phyloP scores from a whole-genome alignment of 192 early-diverging fungal genomes.

The Entrophospora sp. region DNA sequence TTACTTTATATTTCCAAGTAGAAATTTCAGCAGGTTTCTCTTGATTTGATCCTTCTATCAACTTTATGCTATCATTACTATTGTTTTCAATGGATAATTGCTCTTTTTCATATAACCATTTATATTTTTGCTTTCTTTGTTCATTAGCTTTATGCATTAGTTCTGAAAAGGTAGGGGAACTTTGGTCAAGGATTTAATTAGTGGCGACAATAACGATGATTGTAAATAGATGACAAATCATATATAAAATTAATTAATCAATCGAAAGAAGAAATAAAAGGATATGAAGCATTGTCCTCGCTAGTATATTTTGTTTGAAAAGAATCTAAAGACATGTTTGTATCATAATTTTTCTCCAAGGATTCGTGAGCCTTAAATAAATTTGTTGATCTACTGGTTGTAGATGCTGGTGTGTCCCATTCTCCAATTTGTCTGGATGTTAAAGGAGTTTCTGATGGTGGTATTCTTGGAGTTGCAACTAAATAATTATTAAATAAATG shows the following conservation, averaged over 20 bases:
- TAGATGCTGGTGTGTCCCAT: slow-evolving; percentile 6
- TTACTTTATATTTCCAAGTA: slow-evolving; percentile 55
- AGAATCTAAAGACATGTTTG: slow-evolving; percentile 51
- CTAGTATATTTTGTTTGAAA: slow-evolving; percentile 68
- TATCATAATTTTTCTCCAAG: slow-evolving; percentile 31
- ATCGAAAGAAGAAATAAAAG: neutral
- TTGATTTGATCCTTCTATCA: slow-evolving; percentile 22
- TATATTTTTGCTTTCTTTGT: slow-evolving; percentile 46
- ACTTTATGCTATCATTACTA: slow-evolving; percentile 8
- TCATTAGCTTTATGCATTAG: slow-evolving; percentile 54
- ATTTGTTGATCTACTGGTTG: neutral
- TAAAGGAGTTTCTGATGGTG: slow-evolving; percentile 16
- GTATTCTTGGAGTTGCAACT: too few relatives aligned
- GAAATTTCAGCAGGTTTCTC: slow-evolving; percentile 24
- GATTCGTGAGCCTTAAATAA: slow-evolving; percentile 11
- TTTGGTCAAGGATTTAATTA: slow-evolving; percentile 7
- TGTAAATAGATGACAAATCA: neutral
- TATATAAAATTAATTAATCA: neutral
- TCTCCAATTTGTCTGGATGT: slow-evolving; percentile 22
- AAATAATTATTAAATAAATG: too few relatives aligned
- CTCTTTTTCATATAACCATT: slow-evolving; percentile 62
- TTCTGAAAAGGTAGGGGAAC: slow-evolving; percentile 36
- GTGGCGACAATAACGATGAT: neutral
- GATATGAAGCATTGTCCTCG: slow-evolving; percentile 71
- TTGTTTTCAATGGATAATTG: slow-evolving; percentile 24